A percentile compares a stretch with the other conserved stretches of the same genome.
These are phyloP conservation scores for Blastobotrys attinorum DNA, from an alignment of 805 yeast species.

Conservation along the genomic window DNA sequence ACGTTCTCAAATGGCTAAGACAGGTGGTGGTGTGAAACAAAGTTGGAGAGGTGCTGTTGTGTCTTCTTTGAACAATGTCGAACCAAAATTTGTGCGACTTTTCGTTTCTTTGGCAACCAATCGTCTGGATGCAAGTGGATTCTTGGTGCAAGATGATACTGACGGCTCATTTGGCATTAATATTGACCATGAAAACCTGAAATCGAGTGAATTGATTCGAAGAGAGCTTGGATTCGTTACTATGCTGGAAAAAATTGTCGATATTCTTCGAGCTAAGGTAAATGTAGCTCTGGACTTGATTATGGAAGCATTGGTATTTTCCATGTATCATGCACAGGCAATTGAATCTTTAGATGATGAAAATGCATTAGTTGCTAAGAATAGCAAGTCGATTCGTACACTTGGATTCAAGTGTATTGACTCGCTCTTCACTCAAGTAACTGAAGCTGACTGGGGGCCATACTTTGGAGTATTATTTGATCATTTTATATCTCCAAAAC, in stretches of 20 bases:
- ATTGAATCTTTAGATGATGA: neutral
- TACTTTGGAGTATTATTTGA: slow-evolving; percentile 44
- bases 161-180: neutral
- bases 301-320: slow-evolving; percentile 49
- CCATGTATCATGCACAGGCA: slow-evolving; percentile 46
- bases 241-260: slow-evolving; percentile 47
- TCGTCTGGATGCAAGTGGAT: slow-evolving; percentile 38
- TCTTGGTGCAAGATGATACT: slow-evolving; percentile 17
- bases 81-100: slow-evolving; percentile 38
- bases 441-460: slow-evolving; percentile 47
- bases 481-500: slow-evolving; percentile 53
- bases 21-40: slow-evolving; percentile 63
- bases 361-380: neutral
- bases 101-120: slow-evolving; percentile 60
- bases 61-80: slow-evolving; percentile 29
- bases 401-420: slow-evolving; percentile 58
- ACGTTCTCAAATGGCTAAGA: slow-evolving; percentile 61
- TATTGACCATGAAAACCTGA: neutral
- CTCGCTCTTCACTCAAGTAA: slow-evolving; percentile 46
- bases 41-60: slow-evolving; percentile 48
- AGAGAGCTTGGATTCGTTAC: slow-evolving; percentile 51
- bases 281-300: slow-evolving; percentile 41
- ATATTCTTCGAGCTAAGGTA: slow-evolving; percentile 52
- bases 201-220: slow-evolving; percentile 10
- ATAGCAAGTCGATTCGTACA: slow-evolving; percentile 41